Evolutionary conservation across 371 early-diverging fungal species (phyloP), one percentile per base, ranked within the genome.

Genomic region (Batkoa obscura): DNA sequence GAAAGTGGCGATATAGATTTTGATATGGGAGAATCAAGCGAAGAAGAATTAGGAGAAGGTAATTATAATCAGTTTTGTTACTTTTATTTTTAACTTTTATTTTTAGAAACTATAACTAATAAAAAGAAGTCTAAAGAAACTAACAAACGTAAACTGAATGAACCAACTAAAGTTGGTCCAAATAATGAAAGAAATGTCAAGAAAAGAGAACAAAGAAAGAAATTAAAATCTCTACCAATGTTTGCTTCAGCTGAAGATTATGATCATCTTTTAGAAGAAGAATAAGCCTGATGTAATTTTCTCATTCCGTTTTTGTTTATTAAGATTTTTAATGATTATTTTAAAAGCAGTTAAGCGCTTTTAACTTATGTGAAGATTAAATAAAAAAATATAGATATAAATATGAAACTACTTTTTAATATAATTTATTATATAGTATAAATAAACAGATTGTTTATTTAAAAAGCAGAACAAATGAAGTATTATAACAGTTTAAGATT

Each of bases 221-320:
- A 13, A 50, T 36, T 55, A 58, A 71, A 67, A 53, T 72, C 65
- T 46, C 58, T 83, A 61, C 84, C 84, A 34, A 73, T 78, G 41
- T 79, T 84, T 62, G 84, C 79, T 15, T 75, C 80, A 23, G 74
- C 72, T 60, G 83, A 84, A 58, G 84, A 84, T 54, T 84, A 84
- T 64, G 82, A 23, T 23, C 23, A 23, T 23, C 23, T 23, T 23
- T 23, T 23, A 23, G 23, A 23, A 23, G 23, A 23, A 23, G 23
- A 23, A 23, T 23, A 23, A 23, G 23, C 23, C 23, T 23, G 23
- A 23, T 23, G 23, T 23, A 23, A 23, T 23, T 23, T 23, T 23
- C 23, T 23, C 23, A 23, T 23, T 23, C 23, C 23, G 23, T 23
- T 23, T 23, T 23, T 23, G 23, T 23, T 23, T 23, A 23, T 23